Evolutionary conservation across 805 yeast genomes (phyloP).

Genomic region (Wickerhamiella nectarea): DNA sequence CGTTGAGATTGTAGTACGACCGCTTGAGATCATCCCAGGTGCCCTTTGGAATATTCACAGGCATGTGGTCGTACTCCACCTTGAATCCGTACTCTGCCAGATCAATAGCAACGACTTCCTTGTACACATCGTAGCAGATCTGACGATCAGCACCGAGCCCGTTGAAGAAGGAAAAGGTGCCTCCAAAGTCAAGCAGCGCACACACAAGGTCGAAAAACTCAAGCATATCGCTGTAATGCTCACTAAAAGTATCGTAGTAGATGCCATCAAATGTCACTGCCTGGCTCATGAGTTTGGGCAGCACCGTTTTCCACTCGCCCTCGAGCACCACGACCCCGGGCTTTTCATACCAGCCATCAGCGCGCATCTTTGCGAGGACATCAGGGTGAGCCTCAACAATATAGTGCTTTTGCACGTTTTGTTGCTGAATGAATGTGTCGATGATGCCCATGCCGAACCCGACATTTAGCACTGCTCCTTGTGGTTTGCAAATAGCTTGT

Average conservation of each 20-base stretch:
- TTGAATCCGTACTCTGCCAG: slow-evolving; percentile 63
- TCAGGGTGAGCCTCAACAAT: slow-evolving; percentile 94
- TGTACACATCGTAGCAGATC: slow-evolving; percentile 71
- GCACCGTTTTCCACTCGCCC: slow-evolving; percentile 87
- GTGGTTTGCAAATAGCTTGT: slow-evolving; percentile 48
- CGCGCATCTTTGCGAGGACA: slow-evolving; percentile 51
- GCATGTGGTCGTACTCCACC: slow-evolving; percentile 35
- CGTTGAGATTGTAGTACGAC: slow-evolving; percentile 25
- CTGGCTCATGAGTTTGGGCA: slow-evolving; percentile 47
- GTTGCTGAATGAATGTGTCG: slow-evolving; percentile 57
- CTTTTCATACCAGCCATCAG: slow-evolving; percentile 74
- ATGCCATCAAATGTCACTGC: slow-evolving; percentile 79
- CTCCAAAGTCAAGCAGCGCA: slow-evolving; percentile 69
- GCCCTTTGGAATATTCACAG: slow-evolving; percentile 26
- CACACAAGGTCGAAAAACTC: slow-evolving; percentile 70
- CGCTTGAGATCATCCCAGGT: slow-evolving; percentile 26
- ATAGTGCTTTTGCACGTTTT: slow-evolving; percentile 55
- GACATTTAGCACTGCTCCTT: slow-evolving; percentile 48
- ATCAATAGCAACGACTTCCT: slow-evolving; percentile 67
- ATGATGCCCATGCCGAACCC: slow-evolving; percentile 98
- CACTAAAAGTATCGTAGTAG: slow-evolving; percentile 88
- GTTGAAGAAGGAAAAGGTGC: slow-evolving; percentile 80
- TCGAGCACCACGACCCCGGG: slow-evolving; percentile 57
- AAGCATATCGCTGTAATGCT: slow-evolving; percentile 78
- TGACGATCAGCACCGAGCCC: slow-evolving; percentile 76